Conservation (phyloP, 2,329 filamentous ascomycete species). For the Cladosporium cucumerinum region DNA sequence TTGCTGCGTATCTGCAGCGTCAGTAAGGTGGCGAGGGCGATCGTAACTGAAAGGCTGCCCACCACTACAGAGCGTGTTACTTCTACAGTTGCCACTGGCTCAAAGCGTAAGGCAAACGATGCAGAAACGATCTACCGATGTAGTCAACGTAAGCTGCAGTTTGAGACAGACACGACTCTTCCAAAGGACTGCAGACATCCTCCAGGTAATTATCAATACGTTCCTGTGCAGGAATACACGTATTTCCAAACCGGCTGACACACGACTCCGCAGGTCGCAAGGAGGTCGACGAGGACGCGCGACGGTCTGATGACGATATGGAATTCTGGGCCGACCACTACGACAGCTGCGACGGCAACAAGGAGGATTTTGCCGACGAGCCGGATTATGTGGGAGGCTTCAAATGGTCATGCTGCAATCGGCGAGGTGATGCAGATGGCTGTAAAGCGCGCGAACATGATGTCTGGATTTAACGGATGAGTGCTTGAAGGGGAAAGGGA, state of each 20-base stretch:
- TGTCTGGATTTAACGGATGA: not conserved
- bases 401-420: not conserved
- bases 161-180: not conserved
- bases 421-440: not conserved
- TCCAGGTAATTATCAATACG: not conserved
- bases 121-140: not conserved
- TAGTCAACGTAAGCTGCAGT: not conserved
- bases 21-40: not conserved
- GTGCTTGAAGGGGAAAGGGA: not conserved
- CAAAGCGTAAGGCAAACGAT: not conserved
- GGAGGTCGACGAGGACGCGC: not conserved
- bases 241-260: not conserved
- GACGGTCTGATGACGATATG: not conserved
- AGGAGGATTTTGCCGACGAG: not conserved
- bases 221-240: not conserved
- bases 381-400: not conserved
- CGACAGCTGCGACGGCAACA: not conserved
- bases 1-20: not conserved
- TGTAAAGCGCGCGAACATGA: not conserved
- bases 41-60: not conserved
- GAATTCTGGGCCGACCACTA: not conserved
- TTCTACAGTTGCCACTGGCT: not conserved
- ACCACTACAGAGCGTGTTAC: not conserved
- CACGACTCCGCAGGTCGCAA: not conserved
- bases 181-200: not conserved